Base-by-base conservation (phyloP, 2,329 filamentous ascomycete genomes). In the Cladosporium sp. region DNA sequence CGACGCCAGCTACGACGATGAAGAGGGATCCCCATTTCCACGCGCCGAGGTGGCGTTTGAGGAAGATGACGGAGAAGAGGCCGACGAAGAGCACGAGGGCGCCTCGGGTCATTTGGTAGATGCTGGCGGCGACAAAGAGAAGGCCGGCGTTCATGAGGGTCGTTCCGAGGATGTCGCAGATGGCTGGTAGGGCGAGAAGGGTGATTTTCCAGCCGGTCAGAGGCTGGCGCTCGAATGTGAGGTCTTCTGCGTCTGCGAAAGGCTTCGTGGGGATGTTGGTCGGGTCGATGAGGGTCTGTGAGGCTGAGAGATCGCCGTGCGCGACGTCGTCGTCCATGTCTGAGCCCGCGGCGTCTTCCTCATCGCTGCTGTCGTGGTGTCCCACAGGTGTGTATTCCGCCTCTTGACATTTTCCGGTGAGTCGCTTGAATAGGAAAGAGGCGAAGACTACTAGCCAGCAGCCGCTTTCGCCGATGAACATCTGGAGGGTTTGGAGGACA, bases 91-190 rank as follows among this genome's bases (percentile, higher is more conserved):
- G 84, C 3, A 99, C 94, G 49, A 99, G 84, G 0, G 95, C 95
- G 10, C 95, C 95, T 66, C 95, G 85, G 1, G 94, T 98, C 95
- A 99, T 99, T 80, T 99, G 95, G 80, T 97, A 99, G 74, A 99
- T 97, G 67, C 92, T 96, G 1, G 95, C 92, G 14, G 92, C 95
- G 26, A 98, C 93, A 76, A 98, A 93, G 58, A 98, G 84, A 70
- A 99, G 84, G 3, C 95, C 95, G 5, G 92, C 91, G 75, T 99
- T 99, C 93, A 99, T 98, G 64, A 98, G 85, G 4, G 95, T 99
- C 5, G 95, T 99, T 57, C 92, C 95, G 26, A 91, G 88, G 69
- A 98, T 97, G 76, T 99, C 95, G 79, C 93, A 97, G 75, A 93
- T 90, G 49, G 95, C 91, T 1, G 95, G 95, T 13, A 96, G 82